Conservation (phyloP, 2,329 filamentous ascomycete species). For the Chrysosporium keratinophilum region DNA sequence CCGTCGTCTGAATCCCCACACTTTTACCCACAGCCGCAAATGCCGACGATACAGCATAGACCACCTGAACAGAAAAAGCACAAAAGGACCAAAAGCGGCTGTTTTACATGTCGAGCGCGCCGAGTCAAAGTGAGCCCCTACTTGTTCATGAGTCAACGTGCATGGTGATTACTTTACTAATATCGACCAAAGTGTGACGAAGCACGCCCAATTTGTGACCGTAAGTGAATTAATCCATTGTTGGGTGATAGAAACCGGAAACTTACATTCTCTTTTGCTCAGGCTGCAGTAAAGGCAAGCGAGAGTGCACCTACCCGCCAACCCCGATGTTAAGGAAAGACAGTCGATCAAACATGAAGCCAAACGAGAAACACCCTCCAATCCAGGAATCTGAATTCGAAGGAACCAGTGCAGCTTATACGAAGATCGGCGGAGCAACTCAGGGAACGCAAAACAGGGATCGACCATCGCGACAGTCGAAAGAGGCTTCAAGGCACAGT, state of each 20-base stretch:
- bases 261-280: neutral
- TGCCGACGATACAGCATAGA: slow-evolving; percentile 11
- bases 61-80: slow-evolving; percentile 70
- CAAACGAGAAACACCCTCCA: slow-evolving; percentile 29
- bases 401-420: slow-evolving; percentile 34
- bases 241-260: neutral
- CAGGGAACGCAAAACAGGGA: neutral
- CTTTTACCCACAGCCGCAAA: neutral
- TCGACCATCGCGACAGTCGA: neutral
- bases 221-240: slow-evolving; percentile 33
- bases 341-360: slow-evolving; percentile 36
- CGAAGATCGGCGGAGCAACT: slow-evolving; percentile 17
- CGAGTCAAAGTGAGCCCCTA: slow-evolving; percentile 57
- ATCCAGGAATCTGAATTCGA: slow-evolving; percentile 42
- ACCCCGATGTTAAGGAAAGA: slow-evolving; percentile 38
- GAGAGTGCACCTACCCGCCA: slow-evolving; percentile 83
- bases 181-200: slow-evolving; percentile 65
- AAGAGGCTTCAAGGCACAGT: neutral
- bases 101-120: slow-evolving; percentile 79
- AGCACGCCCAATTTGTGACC: slow-evolving; percentile 71
- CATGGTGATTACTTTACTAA: neutral
- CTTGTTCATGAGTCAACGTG: neutral
- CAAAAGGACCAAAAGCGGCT: slow-evolving; percentile 83
- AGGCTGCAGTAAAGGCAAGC: slow-evolving; percentile 83
- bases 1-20: slow-evolving; percentile 20